phyloP scores from a whole-genome alignment of 306 rosid genomes.

The Vicia faba region DNA sequence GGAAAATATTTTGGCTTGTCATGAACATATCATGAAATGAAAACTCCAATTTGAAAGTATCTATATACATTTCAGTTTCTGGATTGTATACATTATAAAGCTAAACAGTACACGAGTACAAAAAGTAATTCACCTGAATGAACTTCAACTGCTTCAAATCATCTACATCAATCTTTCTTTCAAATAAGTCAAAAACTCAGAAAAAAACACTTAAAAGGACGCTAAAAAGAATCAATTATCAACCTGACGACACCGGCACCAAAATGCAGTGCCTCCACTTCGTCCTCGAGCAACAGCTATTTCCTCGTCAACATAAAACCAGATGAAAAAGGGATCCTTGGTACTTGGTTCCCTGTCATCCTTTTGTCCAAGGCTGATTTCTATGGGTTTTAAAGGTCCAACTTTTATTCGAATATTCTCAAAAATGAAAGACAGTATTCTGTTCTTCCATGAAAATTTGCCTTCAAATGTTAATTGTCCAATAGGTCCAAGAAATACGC shows the following conservation, averaged over 20 bases:
- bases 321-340: slow-evolving; percentile 83
- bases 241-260: slow-evolving; percentile 80
- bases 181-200: slow-evolving; percentile 19
- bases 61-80: slow-evolving; percentile 12
- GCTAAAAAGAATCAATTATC: slow-evolving; percentile 34
- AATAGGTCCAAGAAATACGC: slow-evolving; percentile 81
- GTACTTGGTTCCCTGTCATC: slow-evolving; percentile 74
- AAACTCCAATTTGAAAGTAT: slow-evolving; percentile 10
- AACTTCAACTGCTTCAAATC: slow-evolving; percentile 26
- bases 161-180: slow-evolving; percentile 34
- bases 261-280: slow-evolving; percentile 90
- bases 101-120: slow-evolving; percentile 21
- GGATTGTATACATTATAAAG: slow-evolving; percentile 12
- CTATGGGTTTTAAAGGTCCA: slow-evolving; percentile 75
- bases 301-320: slow-evolving; percentile 95
- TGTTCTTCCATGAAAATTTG: slow-evolving; percentile 72
- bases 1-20: background rate
- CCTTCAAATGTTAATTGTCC: slow-evolving; percentile 95
- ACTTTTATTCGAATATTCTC: slow-evolving; percentile 67
- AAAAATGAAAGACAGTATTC: slow-evolving; percentile 77
- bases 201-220: background rate
- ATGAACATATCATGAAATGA: slow-evolving; percentile 19
- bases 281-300: slow-evolving; percentile 93
- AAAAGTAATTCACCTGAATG: slow-evolving; percentile 22
- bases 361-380: slow-evolving; percentile 74